Percentiles rank a stretch among this genome's conserved stretches.
Evolutionary conservation across 768 basidiomycete genomes (phyloP).

Genomic region (Mycena belliarum): DNA sequence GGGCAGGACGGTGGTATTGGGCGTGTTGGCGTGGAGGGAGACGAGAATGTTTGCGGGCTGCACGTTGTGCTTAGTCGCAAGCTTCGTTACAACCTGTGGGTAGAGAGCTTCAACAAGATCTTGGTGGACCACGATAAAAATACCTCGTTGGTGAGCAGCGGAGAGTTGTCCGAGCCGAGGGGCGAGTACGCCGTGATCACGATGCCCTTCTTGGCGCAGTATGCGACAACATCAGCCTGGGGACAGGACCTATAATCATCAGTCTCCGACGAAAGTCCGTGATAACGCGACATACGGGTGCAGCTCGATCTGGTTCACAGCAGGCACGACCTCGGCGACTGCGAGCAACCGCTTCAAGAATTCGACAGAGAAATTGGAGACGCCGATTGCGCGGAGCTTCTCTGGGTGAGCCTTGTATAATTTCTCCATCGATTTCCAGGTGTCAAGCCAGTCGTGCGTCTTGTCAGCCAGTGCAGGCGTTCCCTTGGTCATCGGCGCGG

Average conservation of each 20-base stretch:
- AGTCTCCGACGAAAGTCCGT: background rate
- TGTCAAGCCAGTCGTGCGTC: slow-evolving; percentile 61
- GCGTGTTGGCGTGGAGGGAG: slow-evolving; percentile 71
- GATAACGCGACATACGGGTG: slow-evolving; percentile 56
- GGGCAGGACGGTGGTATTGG: slow-evolving; percentile 62
- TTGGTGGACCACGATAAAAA: no score
- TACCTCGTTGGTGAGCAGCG: slow-evolving; percentile 61
- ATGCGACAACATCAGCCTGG: slow-evolving; percentile 64
- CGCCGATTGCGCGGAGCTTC: slow-evolving; percentile 80
- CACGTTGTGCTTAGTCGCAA: slow-evolving; percentile 64
- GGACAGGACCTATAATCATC: slow-evolving; percentile 49
- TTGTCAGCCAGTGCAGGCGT: slow-evolving; percentile 25
- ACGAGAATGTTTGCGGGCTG: slow-evolving; percentile 67
- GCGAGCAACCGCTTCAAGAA: slow-evolving; percentile 64
- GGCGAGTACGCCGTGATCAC: slow-evolving; percentile 78
- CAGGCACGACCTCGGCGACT: slow-evolving; percentile 61
- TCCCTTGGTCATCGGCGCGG: slow-evolving; percentile 66
- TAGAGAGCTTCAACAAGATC: no score
- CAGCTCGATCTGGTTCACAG: slow-evolving; percentile 79
- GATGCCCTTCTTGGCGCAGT: slow-evolving; percentile 65
- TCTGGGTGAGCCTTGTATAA: slow-evolving; percentile 63
- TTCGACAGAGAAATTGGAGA: slow-evolving; percentile 71
- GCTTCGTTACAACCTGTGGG: slow-evolving; percentile 56
- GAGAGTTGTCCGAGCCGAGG: slow-evolving; percentile 70
- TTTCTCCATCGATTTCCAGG: slow-evolving; percentile 79